Percentiles rank a stretch among this genome's conserved stretches.
Conservation (phyloP, 148 eudicot genomes). For the Arbutus unedo region DNA sequence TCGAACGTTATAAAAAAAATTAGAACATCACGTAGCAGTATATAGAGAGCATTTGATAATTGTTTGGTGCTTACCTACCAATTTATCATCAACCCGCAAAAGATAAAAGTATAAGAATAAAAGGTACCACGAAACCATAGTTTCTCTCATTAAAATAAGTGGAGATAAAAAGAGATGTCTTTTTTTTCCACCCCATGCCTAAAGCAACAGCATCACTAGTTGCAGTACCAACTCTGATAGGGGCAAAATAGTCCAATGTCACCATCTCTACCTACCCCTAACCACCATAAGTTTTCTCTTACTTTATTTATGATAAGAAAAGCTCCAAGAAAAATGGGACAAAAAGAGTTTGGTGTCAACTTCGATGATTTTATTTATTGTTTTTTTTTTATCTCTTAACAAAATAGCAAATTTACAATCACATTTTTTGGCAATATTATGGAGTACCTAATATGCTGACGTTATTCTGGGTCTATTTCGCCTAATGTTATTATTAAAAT, state of each 20-base stretch:
- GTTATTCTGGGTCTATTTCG: background rate
- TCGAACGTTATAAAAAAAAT: no score
- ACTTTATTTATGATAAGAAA: background rate
- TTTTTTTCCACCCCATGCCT: conserved; percentile 14
- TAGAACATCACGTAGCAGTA: no score
- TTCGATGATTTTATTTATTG: background rate
- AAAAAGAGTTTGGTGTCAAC: conserved; percentile 18
- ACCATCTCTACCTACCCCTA: conserved; percentile 45
- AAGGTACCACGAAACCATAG: background rate
- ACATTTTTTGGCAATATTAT: background rate
- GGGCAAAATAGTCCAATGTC: conserved; percentile 28
- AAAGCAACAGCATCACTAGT: conserved; percentile 14
- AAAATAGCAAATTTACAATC: background rate
- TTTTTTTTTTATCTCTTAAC: background rate
- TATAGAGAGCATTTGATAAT: no score
- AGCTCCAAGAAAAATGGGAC: background rate
- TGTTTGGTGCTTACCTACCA: background rate
- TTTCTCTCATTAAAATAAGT: background rate
- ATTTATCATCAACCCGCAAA: background rate
- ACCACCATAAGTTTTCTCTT: conserved; percentile 28
- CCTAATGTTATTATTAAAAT: no score
- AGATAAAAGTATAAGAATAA: background rate
- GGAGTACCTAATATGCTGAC: no score
- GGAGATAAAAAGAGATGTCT: background rate
- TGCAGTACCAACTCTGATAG: conserved; percentile 21